Percentiles rank a stretch among this genome's conserved stretches.
Evolutionary conservation across 495 filamentous ascomycete genomes (phyloP).

Genomic region (Penicillium macrosclerotiorum): DNA sequence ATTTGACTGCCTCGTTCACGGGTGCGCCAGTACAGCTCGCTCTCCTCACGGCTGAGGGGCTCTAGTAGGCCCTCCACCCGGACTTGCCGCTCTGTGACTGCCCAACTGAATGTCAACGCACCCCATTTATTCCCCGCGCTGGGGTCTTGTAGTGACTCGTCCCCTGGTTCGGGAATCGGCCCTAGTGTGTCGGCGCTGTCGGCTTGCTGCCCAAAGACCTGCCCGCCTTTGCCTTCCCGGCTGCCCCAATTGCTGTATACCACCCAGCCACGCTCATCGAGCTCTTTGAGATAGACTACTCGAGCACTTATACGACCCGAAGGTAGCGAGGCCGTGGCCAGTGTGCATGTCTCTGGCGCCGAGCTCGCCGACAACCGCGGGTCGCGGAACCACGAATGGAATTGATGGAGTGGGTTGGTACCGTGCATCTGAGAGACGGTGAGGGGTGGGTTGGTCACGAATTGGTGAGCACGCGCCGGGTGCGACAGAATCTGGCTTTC

Average conservation of each 20-base stretch:
- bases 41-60: conserved; percentile 67
- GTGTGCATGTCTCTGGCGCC: conserved; percentile 69
- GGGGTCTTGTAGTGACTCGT: conserved; percentile 9
- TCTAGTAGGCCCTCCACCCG: conserved; percentile 75
- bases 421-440: conserved; percentile 40
- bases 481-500: conserved; percentile 38
- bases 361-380: conserved; percentile 60
- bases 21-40: conserved; percentile 84
- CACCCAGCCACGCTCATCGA: conserved; percentile 71
- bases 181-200: conserved; percentile 8
- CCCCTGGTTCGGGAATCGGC: conserved; percentile 30
- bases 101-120: conserved; percentile 47
- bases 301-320: conserved; percentile 81
- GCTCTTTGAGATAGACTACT: conserved; percentile 86
- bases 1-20: conserved; percentile 75
- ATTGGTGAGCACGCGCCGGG: conserved; percentile 47
- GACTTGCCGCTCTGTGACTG: conserved; percentile 80
- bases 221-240: conserved; percentile 44
- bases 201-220: conserved; percentile 37
- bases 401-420: conserved; percentile 69
- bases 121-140: conserved; percentile 42
- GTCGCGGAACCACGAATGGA: conserved; percentile 80
- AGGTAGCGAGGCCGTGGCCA: conserved; percentile 84
- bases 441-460: conserved; percentile 45
- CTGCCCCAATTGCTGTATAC: conserved; percentile 91